These are phyloP conservation scores for Arthonia radiata DNA, from an alignment of 495 filamentous ascomycete genomes.

Conservation along the genomic window DNA sequence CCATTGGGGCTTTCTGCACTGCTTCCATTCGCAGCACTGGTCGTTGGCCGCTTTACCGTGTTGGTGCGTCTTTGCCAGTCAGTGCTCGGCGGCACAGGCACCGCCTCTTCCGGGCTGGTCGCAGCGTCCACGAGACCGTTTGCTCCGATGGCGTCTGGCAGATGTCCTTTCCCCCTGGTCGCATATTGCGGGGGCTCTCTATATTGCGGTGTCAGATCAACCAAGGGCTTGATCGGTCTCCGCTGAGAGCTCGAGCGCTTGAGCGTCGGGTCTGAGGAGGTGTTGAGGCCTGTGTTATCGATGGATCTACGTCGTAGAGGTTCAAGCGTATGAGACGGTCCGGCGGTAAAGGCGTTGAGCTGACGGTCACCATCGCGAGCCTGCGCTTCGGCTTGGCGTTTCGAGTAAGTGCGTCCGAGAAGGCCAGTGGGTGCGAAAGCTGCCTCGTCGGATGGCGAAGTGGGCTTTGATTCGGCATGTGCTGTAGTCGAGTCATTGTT, in stretches of 20 bases:
- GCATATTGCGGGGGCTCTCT: slow-evolving; percentile 47
- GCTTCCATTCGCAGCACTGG: too few species aligned
- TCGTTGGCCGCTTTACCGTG: slow-evolving; percentile 1
- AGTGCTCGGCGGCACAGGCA: slow-evolving; percentile 25
- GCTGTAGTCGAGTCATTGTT: slow-evolving; percentile 13
- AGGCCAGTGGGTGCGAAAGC: slow-evolving; percentile 32
- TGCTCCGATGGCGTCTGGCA: slow-evolving; percentile 23
- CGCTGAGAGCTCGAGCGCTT: slow-evolving; percentile 11
- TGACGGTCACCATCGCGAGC: slow-evolving; percentile 20
- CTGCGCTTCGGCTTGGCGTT: slow-evolving; percentile 29
- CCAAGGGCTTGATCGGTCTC: slow-evolving; percentile 32
- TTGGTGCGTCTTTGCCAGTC: slow-evolving; percentile 19
- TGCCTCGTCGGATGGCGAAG: slow-evolving; percentile 12
- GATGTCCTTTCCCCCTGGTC: slow-evolving; percentile 41
- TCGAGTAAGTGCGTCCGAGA: slow-evolving; percentile 35
- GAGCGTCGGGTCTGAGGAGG: slow-evolving; percentile 4
- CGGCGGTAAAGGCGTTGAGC: background rate
- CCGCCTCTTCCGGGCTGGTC: slow-evolving; percentile 26
- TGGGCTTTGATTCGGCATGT: slow-evolving; percentile 4
- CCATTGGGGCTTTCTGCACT: too few species aligned
- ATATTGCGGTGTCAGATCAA: slow-evolving; percentile 55
- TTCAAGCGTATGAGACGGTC: background rate
- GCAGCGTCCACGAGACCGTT: slow-evolving; percentile 42
- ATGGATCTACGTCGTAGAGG: background rate
- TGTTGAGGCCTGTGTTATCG: slow-evolving; percentile 1